Evolutionary conservation across 495 filamentous ascomycete genomes (phyloP), one percentile per base, ranked within the genome.

Genomic region (Cercophora samala): DNA sequence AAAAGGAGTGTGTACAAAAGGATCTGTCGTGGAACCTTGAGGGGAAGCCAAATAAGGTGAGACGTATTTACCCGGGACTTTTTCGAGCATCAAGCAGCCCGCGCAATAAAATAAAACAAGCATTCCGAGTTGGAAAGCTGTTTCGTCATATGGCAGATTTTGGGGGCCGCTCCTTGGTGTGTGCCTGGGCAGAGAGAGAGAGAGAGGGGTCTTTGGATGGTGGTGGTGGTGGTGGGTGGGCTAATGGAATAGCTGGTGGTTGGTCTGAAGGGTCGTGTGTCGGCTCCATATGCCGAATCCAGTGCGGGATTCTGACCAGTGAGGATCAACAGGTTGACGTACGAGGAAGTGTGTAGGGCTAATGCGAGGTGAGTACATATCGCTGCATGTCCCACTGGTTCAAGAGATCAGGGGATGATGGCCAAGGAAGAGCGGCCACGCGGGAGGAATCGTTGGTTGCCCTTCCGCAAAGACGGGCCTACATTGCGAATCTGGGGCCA

Each of bases 401-500:
- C 60, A 21, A 22, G 3, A 55, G 29, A 58, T 59, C 60, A 23
- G 37, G 37, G 37, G 37, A 67, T 60, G 65, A n/a, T n/a, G 65
- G 65, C 60, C 65, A 60, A 67, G 62, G 60, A 67, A 59, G 65
- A 58, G 26, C 51, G 25, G 9, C 25, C 29, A 26, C 26, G 6
- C 32, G 32, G 60, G 37, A 46, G 37, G 9, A 46, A 46, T 46
- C 37, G 37, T 58, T 54, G 62, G 51, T 63, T 61, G 17, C 61
- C 63, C 62, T 69, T 65, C 66, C 58, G 69, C 60, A 63, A 69
- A 25, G 18, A 58, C 69, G 69, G 67, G 59, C 66, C 69, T 71
- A 60, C 66, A 53, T 69, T 60, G 60, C 69, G 66, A 54, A 24
- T 58, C 53, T 21, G 18, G 22, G 1, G 23, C 19, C 58, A 22